Evolutionary conservation across 495 filamentous ascomycete species (phyloP), one percentile per base, ranked within the genome.

Genomic region (Cladorrhinum samala): DNA sequence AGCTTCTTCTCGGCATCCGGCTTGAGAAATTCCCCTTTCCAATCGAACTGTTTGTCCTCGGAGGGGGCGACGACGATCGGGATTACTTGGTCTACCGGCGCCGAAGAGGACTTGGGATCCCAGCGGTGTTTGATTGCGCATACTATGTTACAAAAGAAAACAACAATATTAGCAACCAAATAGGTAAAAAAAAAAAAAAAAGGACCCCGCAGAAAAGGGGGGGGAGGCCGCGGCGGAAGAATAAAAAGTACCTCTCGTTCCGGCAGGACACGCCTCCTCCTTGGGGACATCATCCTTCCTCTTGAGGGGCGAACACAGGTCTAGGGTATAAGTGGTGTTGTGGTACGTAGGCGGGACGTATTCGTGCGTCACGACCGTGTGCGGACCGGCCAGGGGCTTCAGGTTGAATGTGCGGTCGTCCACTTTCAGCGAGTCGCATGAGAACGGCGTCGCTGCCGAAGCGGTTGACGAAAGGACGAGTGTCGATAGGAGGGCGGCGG

Each of bases 271-370:
- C 65, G 81, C 61, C 37, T 87, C 69, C 41, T 72, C 66, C 38
- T 73, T 70, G 0, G 58, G 49, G 0, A 68, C 65, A 4, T 73
- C 74, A 38, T 76, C 76, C 27, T 72, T 76, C 49, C 77, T 72
- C 52, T 73, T 72, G 40, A 98, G 70, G 16, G 77, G 73, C 33
- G 71, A 70, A 68, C 93, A 98, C 45, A 96, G 77, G 58, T 96
- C 88, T 33, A 98, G 66, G n/a, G 87, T 88, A 70, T 91, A 96
- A 8, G 88, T 96, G 6, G 83, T 89, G 61, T 95, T 95, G 27
- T 62, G 60, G 9, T 66, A 54, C 9, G 53, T 71, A 0, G 76
- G 80, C 37, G 63, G 61, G 1, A 69, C 67, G 20, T 79, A 72
- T 41, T 77, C 68, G 46, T 70, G 69, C 52, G 81, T 77, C 33